Evolutionary conservation across 1,284 basidiomycete species (phyloP), one percentile per base, ranked within the genome.

Genomic region (Boletus holoroseus): DNA sequence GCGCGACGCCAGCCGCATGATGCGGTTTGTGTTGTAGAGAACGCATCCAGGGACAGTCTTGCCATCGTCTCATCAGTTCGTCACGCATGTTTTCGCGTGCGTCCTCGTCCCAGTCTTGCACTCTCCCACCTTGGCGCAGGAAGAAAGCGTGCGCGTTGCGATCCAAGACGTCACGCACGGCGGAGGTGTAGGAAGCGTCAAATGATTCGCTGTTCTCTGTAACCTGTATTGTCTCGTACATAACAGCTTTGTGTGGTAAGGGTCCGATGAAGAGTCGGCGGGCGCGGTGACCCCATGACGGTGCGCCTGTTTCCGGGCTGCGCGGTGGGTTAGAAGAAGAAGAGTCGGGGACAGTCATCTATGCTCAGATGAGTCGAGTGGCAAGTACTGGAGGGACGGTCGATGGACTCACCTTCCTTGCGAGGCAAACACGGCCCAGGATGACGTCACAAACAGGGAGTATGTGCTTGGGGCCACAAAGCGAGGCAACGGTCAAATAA

Each of bases 101-200:
- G 18, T 72, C 68, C 44, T 81, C 79, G 27, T 73, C 75, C 86
- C 86, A 90, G 55, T 85, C 77, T 54, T 85, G 79, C 28, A 67
- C 68, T 20, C 71, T 72, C 22, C 85, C 84, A 12, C 85, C 85
- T 48, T 78, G 70, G 40, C 72, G 72, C 35, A 87, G 61, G 61
- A 86, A 88, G 61, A 83, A 81, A 27, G 71, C 73, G 54, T 77
- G 75, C 1, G 86, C 84, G 58, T 83, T 78, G 34, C 74, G 71
- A 49, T 75, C 76, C 54, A 86, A 73, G 47, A 50, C 55, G 31
- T 67, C 61, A 41, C 63, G 60, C 70, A 73, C 8, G 8, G 64
- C 61, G 27, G 59, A 46, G 44, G 49, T 18, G 20, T 66, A 61
- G 27, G 81, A 40, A 15, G 51, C 66, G 36, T 76, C 73, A 30